phyloP scores from a whole-genome alignment of 2,329 filamentous ascomycete genomes.

The Trichophyton verrucosum region DNA sequence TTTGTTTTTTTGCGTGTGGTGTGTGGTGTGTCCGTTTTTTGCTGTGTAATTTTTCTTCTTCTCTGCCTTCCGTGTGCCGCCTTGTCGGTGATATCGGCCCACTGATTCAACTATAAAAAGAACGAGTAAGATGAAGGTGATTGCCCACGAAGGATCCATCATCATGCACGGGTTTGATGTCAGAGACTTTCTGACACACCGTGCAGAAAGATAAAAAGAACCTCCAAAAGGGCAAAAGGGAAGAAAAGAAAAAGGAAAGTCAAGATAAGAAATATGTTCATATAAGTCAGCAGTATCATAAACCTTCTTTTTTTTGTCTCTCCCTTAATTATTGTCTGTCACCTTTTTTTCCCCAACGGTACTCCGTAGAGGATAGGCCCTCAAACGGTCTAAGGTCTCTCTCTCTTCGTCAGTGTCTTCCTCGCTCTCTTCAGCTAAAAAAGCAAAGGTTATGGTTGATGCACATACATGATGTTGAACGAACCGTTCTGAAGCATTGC shows the following conservation, averaged over 20 bases:
- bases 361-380: neutral
- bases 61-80: neutral
- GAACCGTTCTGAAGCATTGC: neutral
- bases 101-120: neutral
- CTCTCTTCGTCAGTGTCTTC: too few relatives aligned
- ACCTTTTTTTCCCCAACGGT: neutral
- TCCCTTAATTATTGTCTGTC: neutral
- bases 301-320: neutral
- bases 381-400: neutral
- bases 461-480: neutral
- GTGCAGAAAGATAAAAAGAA: neutral
- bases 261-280: neutral
- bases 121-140: neutral
- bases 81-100: conserved; percentile 1
- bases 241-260: neutral
- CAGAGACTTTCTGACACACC: conserved; percentile 1
- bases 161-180: neutral
- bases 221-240: neutral
- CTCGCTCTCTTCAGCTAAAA: neutral
- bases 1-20: neutral
- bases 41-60: neutral
- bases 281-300: neutral
- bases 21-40: neutral
- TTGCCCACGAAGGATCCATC: conserved; percentile 3
- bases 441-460: neutral